These are phyloP conservation scores for Globisporangium canariense DNA, from an alignment of 352 stramenopile species.

Conservation along the genomic window DNA sequence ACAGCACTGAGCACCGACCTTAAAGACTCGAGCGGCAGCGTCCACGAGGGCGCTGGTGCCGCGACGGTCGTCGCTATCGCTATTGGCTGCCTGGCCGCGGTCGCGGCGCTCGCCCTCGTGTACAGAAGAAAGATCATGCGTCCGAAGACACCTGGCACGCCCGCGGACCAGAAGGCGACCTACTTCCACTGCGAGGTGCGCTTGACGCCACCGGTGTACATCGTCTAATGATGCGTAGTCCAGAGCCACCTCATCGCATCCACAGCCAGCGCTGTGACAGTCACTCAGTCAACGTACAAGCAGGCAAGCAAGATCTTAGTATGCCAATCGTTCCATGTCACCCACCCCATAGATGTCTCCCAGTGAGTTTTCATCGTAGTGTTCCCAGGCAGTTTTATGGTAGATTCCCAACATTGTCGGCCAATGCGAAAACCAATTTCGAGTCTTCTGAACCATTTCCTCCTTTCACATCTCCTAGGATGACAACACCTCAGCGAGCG, in stretches of 20 bases:
- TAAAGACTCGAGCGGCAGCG: not conserved
- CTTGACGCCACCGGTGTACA: constrained; percentile 25
- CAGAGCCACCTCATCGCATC: not conserved
- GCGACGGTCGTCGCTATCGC: constrained; percentile 19
- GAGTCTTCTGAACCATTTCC: not conserved
- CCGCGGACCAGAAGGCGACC: constrained; percentile 25
- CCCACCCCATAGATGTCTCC: not conserved
- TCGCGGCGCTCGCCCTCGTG: constrained; percentile 20
- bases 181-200: constrained; percentile 38
- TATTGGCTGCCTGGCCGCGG: constrained; percentile 19
- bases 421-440: not conserved
- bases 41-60: constrained; percentile 9
- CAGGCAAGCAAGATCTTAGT: not conserved
- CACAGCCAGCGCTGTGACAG: constrained; percentile 15
- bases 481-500: too few species aligned
- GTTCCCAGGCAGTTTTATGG: not conserved
- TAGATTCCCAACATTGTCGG: not conserved
- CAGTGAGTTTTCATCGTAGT: not conserved
- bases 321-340: not conserved
- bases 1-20: constrained; percentile 12
- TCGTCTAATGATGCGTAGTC: constrained; percentile 8
- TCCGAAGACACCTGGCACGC: constrained; percentile 27
- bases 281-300: not conserved
- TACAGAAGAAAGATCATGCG: constrained; percentile 20
- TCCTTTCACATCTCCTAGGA: too few species aligned